phyloP scores from a whole-genome alignment of 2,329 filamentous ascomycete genomes.

The Alternaria alternata region DNA sequence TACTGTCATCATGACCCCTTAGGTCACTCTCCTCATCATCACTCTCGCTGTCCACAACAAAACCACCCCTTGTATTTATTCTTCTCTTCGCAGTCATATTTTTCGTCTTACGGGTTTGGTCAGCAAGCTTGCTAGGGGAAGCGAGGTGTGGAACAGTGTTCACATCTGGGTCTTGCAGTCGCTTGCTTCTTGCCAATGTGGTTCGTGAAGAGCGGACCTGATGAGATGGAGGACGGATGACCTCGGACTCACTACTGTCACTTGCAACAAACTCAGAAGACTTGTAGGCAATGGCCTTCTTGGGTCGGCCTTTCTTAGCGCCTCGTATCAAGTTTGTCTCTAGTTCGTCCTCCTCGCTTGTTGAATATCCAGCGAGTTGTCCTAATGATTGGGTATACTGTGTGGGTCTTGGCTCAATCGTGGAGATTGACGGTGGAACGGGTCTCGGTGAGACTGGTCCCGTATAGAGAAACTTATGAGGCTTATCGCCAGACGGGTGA shows the following conservation, averaged over 20 bases:
- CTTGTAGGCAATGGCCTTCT: neutral
- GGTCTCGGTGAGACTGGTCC: neutral
- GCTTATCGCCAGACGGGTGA: neutral
- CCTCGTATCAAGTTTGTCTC: neutral
- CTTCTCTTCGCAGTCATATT: neutral
- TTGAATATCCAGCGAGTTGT: neutral
- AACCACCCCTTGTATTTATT: constrained; percentile 14
- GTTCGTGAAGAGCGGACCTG: neutral
- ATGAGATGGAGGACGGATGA: neutral
- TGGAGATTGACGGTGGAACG: neutral
- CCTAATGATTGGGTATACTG: neutral
- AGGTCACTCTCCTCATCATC: constrained; percentile 2
- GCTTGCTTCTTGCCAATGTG: neutral
- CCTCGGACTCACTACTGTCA: neutral
- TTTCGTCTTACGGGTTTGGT: too few species aligned
- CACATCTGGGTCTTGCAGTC: neutral
- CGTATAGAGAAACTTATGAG: neutral
- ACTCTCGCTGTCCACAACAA: constrained; percentile 17
- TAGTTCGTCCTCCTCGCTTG: neutral
- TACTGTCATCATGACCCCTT: neutral
- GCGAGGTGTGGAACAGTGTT: neutral
- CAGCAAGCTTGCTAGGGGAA: neutral
- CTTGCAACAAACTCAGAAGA: neutral
- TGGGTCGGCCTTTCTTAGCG: neutral
- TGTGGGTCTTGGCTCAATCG: neutral